Evolutionary conservation across 768 basidiomycete species (phyloP).

Genomic region (Cyclocybe aegerita): DNA sequence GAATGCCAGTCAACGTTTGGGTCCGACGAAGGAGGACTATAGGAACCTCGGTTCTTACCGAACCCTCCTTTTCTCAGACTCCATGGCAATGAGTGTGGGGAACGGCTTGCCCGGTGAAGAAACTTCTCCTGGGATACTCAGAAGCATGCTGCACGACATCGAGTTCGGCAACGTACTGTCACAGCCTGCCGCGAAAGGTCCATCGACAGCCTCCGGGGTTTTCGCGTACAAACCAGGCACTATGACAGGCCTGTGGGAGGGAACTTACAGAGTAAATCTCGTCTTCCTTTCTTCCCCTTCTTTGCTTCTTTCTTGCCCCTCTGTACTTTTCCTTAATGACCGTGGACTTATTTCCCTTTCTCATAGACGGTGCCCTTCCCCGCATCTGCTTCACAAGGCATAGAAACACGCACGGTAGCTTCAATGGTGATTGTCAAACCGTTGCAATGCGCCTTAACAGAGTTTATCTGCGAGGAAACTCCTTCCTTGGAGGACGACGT

Average conservation of each 20-base stretch:
- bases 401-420: neutral
- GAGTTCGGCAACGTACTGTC: slow-evolving; percentile 19
- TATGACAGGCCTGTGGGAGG: slow-evolving; percentile 61
- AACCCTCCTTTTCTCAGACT: slow-evolving; percentile 50
- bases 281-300: neutral
- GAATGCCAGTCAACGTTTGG: slow-evolving; percentile 39
- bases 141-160: slow-evolving; percentile 31
- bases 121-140: neutral
- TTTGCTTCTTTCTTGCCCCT: neutral
- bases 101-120: neutral
- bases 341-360: neutral
- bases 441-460: slow-evolving; percentile 22
- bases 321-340: slow-evolving; percentile 6
- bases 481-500: neutral
- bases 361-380: neutral
- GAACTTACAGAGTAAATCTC: slow-evolving; percentile 51
- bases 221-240: slow-evolving; percentile 36
- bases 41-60: slow-evolving; percentile 35
- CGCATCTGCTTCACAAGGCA: neutral
- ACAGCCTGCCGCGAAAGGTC: neutral
- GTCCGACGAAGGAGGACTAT: slow-evolving; percentile 58
- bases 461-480: slow-evolving; percentile 15
- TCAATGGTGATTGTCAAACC: slow-evolving; percentile 17
- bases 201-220: slow-evolving; percentile 8
- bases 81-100: slow-evolving; percentile 4